A percentile compares a stretch with the other conserved stretches of the same genome.
These are phyloP conservation scores for Zygosaccharomyces lentus DNA, from an alignment of 805 yeast species.

Conservation along the genomic window DNA sequence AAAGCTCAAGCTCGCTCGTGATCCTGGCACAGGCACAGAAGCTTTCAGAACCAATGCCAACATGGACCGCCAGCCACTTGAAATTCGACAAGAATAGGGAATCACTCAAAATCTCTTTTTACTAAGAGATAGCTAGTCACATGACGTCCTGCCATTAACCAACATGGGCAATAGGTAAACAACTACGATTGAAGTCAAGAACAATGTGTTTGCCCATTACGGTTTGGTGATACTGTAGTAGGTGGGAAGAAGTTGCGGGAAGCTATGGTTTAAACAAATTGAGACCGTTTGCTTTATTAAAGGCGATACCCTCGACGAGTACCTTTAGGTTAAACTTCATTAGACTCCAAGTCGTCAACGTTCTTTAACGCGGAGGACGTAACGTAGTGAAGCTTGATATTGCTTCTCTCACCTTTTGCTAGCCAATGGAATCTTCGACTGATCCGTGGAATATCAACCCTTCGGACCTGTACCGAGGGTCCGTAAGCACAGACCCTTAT, in stretches of 20 bases:
- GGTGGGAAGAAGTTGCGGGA: conserved; percentile 1
- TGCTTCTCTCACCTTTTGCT: background rate
- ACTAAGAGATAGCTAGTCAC: background rate
- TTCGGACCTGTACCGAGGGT: conserved; percentile 11
- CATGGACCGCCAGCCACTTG: background rate
- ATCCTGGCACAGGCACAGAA: background rate
- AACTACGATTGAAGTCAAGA: conserved; percentile 1
- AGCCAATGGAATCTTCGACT: conserved; percentile 12
- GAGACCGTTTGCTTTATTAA: background rate
- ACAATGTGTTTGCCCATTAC: conserved; percentile 6
- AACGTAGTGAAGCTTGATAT: background rate
- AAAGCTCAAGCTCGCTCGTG: background rate
- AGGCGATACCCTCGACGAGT: background rate
- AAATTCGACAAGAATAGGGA: conserved; percentile 12
- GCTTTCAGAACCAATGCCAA: background rate
- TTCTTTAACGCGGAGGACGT: background rate
- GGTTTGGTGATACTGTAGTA: conserved; percentile 1
- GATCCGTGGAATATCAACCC: conserved; percentile 22
- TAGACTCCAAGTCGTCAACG: background rate
- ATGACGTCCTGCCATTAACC: conserved; percentile 1
- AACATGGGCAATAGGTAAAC: conserved; percentile 7
- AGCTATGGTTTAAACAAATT: background rate
- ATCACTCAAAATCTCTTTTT: conserved; percentile 1
- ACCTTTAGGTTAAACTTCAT: background rate
- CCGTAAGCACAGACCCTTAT: conserved; percentile 2